Conservation (phyloP, 1,139 yeast genomes). For the Suhomyces atakaporum region DNA sequence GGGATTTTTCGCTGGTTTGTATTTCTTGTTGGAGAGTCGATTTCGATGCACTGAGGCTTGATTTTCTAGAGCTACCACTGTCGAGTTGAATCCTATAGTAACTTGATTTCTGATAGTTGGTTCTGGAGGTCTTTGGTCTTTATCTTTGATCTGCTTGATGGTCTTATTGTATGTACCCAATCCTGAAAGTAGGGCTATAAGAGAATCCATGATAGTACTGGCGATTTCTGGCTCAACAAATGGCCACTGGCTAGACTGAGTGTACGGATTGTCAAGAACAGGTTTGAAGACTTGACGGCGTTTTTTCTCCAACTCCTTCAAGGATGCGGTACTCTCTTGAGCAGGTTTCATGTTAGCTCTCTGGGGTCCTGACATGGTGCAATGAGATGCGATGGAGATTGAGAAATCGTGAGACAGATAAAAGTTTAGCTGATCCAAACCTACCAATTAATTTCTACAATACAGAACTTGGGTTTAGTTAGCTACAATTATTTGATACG, state of each 20-base stretch:
- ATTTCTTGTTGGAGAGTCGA: conserved; percentile 11
- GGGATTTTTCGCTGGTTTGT: conserved; percentile 6
- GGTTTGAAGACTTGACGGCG: conserved; percentile 60
- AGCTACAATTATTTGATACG: too few relatives aligned
- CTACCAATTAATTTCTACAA: background rate
- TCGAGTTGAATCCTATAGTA: conserved; percentile 56
- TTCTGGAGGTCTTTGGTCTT: conserved; percentile 16
- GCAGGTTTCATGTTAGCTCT: background rate
- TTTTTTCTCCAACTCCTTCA: conserved; percentile 46
- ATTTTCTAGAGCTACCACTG: conserved; percentile 49
- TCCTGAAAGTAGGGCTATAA: conserved; percentile 39
- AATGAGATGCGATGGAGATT: too few relatives aligned
- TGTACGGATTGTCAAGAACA: conserved; percentile 59
- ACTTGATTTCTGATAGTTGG: conserved; percentile 31
- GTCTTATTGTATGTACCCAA: conserved; percentile 36
- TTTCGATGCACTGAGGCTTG: conserved; percentile 38
- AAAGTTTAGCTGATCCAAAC: background rate
- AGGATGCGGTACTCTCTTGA: conserved; percentile 19
- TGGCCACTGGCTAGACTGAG: conserved; percentile 56
- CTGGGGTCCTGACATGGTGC: conserved; percentile 1
- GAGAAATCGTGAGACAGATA: too few relatives aligned
- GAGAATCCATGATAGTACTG: conserved; percentile 39
- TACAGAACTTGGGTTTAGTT: too few relatives aligned
- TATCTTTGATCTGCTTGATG: conserved; percentile 13
- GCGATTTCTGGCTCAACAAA: conserved; percentile 41